Evolutionary conservation across 176 grass and related monocot species (phyloP).

Genomic region (Hordeum marinum): DNA sequence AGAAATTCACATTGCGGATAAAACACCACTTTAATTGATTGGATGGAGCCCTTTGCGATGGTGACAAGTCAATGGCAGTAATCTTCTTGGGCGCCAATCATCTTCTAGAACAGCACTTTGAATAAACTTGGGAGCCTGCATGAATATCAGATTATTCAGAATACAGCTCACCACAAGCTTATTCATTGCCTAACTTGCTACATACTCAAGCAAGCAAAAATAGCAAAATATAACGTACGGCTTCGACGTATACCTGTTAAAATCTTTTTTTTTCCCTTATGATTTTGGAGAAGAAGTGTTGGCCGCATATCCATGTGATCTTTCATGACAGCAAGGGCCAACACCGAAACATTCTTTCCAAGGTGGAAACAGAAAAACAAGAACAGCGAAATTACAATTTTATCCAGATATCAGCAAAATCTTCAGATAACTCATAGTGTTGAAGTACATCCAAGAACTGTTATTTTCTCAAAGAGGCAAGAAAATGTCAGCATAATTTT

Average conservation of each 20-base stretch:
- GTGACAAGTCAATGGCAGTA: background rate
- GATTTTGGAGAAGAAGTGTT: background rate
- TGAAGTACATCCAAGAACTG: background rate
- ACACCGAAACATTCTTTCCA: background rate
- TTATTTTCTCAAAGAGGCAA: background rate
- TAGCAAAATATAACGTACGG: background rate
- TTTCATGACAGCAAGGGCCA: slow-evolving; percentile 1
- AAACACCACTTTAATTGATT: slow-evolving; percentile 9
- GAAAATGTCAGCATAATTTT: background rate
- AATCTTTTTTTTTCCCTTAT: background rate
- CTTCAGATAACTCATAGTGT: background rate
- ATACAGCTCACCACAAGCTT: background rate
- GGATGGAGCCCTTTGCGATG: background rate
- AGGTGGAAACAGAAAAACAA: background rate
- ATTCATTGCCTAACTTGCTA: background rate
- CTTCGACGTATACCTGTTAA: background rate
- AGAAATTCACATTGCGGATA: background rate
- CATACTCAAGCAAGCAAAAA: background rate
- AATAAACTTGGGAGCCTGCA: background rate
- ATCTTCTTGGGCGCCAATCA: background rate
- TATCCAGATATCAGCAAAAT: background rate
- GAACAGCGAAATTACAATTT: background rate
- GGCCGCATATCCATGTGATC: background rate
- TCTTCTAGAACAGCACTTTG: background rate
- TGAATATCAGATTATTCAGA: background rate